These are phyloP conservation scores for Durio zibethinus DNA, from an alignment of 345 rosid genomes.

Conservation along the genomic window DNA sequence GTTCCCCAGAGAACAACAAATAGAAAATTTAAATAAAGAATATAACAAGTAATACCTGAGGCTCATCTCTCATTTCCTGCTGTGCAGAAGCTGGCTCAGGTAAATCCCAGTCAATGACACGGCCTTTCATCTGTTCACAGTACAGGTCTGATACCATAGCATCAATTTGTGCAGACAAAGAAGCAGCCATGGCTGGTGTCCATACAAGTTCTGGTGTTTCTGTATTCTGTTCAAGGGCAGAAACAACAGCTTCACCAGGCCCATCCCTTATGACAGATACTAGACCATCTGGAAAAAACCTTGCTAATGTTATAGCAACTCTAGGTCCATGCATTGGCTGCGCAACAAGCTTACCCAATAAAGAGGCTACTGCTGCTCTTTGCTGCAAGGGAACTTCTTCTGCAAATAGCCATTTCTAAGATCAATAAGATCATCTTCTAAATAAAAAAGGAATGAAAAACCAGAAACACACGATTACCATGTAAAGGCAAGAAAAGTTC, in stretches of 20 bases:
- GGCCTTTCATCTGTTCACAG: slow-evolving; percentile 95
- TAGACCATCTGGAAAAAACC: slow-evolving; percentile 97
- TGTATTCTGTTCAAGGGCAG: slow-evolving; percentile 83
- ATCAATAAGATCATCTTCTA: slow-evolving; percentile 21
- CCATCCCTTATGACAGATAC: slow-evolving; percentile 94
- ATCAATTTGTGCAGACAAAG: slow-evolving; percentile 89
- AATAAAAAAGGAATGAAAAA: slow-evolving; percentile 16
- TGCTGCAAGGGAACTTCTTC: slow-evolving; percentile 94
- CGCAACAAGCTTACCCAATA: slow-evolving; percentile 91
- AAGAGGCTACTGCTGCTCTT: slow-evolving; percentile 93
- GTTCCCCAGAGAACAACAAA: not conserved
- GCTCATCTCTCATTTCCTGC: slow-evolving; percentile 88
- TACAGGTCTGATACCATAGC: slow-evolving; percentile 92
- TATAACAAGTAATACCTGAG: slow-evolving; percentile 53
- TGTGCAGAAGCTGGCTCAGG: slow-evolving; percentile 95
- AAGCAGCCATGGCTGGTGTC: slow-evolving; percentile 99
- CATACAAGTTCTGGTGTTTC: slow-evolving; percentile 99
- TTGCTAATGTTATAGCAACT: slow-evolving; percentile 91
- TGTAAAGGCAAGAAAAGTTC: slow-evolving; percentile 92
- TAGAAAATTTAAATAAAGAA: not conserved
- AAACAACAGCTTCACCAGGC: slow-evolving; percentile 96
- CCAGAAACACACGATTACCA: slow-evolving; percentile 44
- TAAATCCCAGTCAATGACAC: slow-evolving; percentile 91
- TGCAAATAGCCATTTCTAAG: slow-evolving; percentile 39
- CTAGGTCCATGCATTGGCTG: slow-evolving; percentile 99